Evolutionary conservation across 768 basidiomycete genomes (phyloP).

Genomic region (Lactifluus echinatus): DNA sequence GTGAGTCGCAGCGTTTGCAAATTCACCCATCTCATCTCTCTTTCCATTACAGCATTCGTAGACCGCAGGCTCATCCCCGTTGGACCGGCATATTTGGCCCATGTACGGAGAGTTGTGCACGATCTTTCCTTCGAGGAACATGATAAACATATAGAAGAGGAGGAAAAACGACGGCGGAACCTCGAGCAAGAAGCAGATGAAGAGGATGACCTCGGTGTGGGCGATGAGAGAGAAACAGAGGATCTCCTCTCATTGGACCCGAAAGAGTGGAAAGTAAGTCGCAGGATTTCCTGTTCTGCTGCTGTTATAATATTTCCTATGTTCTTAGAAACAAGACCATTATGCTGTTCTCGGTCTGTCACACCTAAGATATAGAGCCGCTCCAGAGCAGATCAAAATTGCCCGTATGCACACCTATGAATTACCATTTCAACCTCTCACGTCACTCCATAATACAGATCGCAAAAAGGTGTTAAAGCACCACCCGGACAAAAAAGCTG

Average conservation of each 20-base stretch:
- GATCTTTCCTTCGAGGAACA: conserved; percentile 76
- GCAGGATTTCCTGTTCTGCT: not conserved
- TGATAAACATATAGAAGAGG: conserved; percentile 56
- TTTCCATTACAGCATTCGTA: conserved; percentile 29
- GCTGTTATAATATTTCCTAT: not conserved
- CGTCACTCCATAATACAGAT: conserved; percentile 40
- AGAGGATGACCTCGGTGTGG: conserved; percentile 87
- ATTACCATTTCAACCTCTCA: not conserved
- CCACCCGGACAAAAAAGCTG: conserved; percentile 92
- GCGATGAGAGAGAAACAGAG: conserved; percentile 76
- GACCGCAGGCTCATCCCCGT: conserved; percentile 63
- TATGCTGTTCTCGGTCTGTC: conserved; percentile 95
- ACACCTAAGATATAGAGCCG: conserved; percentile 79
- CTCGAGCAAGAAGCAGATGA: conserved; percentile 41
- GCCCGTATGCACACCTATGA: conserved; percentile 71
- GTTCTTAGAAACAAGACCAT: conserved; percentile 89
- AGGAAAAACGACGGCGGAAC: conserved; percentile 41
- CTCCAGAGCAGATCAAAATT: conserved; percentile 87
- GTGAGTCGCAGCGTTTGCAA: conserved; percentile 22
- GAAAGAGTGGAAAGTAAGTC: conserved; percentile 91
- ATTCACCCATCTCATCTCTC: not conserved
- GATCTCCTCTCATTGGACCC: conserved; percentile 75
- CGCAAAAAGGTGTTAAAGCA: conserved; percentile 97
- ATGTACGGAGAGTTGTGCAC: conserved; percentile 66
- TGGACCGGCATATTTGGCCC: conserved; percentile 80